Percentiles rank a stretch among this genome's conserved stretches.
Evolutionary conservation across 2,329 filamentous ascomycete species (phyloP).

Genomic region (Trichoderma asperellum): DNA sequence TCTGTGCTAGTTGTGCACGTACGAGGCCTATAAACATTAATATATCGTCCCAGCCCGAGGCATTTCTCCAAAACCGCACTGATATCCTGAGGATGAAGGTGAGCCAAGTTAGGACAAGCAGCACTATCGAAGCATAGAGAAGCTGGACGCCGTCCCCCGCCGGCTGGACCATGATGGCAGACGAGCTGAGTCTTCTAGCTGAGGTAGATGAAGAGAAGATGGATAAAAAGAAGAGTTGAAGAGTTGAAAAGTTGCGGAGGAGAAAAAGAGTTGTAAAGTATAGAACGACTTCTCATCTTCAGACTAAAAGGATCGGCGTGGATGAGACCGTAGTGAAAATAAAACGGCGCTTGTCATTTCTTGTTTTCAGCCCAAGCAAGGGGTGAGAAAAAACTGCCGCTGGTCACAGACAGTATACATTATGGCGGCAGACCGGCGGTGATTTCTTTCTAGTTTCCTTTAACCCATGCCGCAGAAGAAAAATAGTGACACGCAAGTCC

Average conservation of each 20-base stretch:
- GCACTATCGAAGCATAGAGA: conserved; percentile 13
- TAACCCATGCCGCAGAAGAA: not conserved
- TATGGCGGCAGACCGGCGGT: not conserved
- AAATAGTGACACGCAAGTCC: not conserved
- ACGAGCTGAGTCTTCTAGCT: not conserved
- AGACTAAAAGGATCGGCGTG: conserved; percentile 1
- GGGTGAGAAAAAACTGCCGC: not conserved
- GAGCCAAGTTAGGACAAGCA: conserved; percentile 10
- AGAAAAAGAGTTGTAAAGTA: not conserved
- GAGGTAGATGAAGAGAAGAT: not conserved
- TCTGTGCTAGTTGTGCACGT: not conserved
- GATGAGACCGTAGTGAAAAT: conserved; percentile 21
- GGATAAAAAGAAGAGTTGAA: not conserved
- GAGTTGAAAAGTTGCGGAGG: not conserved
- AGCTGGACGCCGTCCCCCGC: conserved; percentile 15
- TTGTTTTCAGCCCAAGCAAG: not conserved
- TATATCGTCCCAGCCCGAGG: conserved; percentile 17
- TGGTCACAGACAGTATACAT: not conserved
- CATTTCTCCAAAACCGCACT: conserved; percentile 18
- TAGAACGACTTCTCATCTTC: not conserved
- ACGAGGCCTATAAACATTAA: conserved; percentile 23
- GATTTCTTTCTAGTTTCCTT: not conserved
- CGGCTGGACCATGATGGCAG: conserved; percentile 22
- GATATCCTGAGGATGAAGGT: conserved; percentile 1
- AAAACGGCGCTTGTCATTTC: conserved; percentile 12